Conservation (phyloP, 139 green algal species). For the Medakamo hakoo region DNA sequence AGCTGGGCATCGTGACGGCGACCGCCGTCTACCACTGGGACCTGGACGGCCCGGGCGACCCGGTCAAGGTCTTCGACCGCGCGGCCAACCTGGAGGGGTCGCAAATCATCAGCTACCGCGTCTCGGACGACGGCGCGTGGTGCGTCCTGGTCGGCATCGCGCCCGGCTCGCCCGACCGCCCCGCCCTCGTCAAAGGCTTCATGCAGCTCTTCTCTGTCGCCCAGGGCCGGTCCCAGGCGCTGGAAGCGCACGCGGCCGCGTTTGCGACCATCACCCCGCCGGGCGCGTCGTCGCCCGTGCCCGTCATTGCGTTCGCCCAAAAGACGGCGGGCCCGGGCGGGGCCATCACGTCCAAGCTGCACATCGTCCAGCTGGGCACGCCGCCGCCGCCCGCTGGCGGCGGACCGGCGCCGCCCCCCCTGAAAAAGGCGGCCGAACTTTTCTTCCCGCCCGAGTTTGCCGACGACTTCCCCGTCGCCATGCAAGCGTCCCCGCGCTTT, state of each 20-base stretch:
- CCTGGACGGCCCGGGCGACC: slow-evolving; percentile 56
- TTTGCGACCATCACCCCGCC: slow-evolving; percentile 71
- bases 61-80: slow-evolving; percentile 93
- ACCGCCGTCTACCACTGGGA: slow-evolving; percentile 93
- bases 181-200: slow-evolving; percentile 88
- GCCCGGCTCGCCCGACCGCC: slow-evolving; percentile 75
- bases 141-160: slow-evolving; percentile 94
- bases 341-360: slow-evolving; percentile 73
- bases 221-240: slow-evolving; percentile 82
- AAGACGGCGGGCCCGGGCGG: slow-evolving; percentile 47
- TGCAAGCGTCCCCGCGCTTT: slow-evolving; percentile 75
- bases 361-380: slow-evolving; percentile 93
- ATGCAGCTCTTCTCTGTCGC: slow-evolving; percentile 99
- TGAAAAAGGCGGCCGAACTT: slow-evolving; percentile 88
- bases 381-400: slow-evolving; percentile 1
- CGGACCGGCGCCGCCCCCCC: slow-evolving; percentile 20
- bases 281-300: slow-evolving; percentile 39
- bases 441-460: slow-evolving; percentile 98
- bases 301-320: slow-evolving; percentile 89
- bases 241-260: slow-evolving; percentile 90
- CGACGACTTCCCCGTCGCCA: slow-evolving; percentile 97
- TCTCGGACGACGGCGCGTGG: slow-evolving; percentile 82
- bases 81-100: slow-evolving; percentile 84
- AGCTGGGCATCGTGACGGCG: slow-evolving; percentile 84
- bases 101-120: slow-evolving; percentile 96